These are phyloP conservation scores for Nannochloropsis oceanica DNA, from an alignment of 108 stramenopile species.

Conservation along the genomic window DNA sequence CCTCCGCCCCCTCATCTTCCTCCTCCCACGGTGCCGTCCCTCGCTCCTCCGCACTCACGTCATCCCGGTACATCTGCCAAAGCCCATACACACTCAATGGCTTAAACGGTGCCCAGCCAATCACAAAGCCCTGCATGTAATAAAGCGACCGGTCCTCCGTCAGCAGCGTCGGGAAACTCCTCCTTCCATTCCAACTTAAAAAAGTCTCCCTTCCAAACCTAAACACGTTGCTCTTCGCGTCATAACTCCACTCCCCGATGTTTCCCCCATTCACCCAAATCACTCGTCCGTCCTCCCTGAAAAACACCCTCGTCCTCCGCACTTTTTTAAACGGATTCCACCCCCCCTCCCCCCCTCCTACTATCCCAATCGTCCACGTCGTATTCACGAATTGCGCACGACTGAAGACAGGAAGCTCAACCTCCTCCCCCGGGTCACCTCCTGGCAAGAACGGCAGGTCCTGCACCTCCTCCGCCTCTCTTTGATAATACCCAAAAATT, in stretches of 20 bases:
- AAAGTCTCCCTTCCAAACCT: background rate
- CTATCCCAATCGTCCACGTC: background rate
- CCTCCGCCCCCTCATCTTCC: background rate
- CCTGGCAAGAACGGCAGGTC: background rate
- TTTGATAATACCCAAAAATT: background rate
- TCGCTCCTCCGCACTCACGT: background rate
- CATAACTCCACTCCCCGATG: background rate
- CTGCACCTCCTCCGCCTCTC: background rate
- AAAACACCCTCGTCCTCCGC: background rate
- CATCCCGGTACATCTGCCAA: background rate
- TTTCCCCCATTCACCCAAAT: background rate
- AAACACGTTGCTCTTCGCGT: background rate
- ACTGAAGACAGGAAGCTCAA: background rate
- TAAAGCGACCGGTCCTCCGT: background rate
- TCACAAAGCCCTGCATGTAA: background rate
- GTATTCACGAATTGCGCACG: background rate
- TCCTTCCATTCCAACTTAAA: background rate
- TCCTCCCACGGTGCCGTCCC: background rate
- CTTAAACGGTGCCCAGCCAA: background rate
- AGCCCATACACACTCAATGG: background rate
- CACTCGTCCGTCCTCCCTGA: background rate
- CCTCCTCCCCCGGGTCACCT: background rate
- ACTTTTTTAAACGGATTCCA: background rate
- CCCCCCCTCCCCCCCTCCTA: background rate
- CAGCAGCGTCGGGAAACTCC: background rate